These are phyloP conservation scores for Wickerhamomyces kurtzmanii DNA, from an alignment of 805 yeast genomes.

Conservation along the genomic window DNA sequence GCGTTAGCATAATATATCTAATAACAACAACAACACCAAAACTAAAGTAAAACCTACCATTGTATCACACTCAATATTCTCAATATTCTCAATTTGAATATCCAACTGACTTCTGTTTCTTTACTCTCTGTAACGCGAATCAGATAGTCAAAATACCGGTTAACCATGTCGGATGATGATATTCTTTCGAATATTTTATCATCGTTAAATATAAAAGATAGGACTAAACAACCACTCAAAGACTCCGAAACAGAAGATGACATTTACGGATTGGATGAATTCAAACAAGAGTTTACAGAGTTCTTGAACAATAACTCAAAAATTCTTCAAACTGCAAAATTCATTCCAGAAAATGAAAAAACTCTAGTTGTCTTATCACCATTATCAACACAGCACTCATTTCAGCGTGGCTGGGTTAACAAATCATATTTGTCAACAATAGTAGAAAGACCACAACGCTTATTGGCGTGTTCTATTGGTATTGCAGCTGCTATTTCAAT, in stretches of 20 bases:
- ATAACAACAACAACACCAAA: too few relatives aligned
- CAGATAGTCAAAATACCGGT: too few relatives aligned
- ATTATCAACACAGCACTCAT: conserved; percentile 58
- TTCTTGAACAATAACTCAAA: conserved; percentile 28
- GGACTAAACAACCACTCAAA: too few relatives aligned
- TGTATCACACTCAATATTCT: too few relatives aligned
- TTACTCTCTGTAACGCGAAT: too few relatives aligned
- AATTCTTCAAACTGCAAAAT: conserved; percentile 22
- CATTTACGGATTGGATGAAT: conserved; percentile 24
- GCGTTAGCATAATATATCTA: too few relatives aligned
- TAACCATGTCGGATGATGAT: too few relatives aligned
- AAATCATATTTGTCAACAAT: conserved; percentile 56
- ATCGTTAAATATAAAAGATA: not conserved
- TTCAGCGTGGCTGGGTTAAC: conserved; percentile 69
- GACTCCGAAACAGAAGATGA: not conserved
- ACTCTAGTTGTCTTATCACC: conserved; percentile 62
- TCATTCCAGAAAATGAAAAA: conserved; percentile 29
- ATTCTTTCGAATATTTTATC: conserved; percentile 1
- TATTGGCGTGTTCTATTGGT: conserved; percentile 71
- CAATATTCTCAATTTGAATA: too few relatives aligned
- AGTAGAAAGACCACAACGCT: conserved; percentile 76
- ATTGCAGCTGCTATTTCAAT: conserved; percentile 64
- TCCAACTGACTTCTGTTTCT: too few relatives aligned
- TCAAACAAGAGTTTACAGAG: conserved; percentile 30
- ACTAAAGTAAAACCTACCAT: too few relatives aligned